Evolutionary conservation across 169 alveolate species (phyloP), one percentile per base, ranked within the genome.

Genomic region (Eimeria praecox): DNA sequence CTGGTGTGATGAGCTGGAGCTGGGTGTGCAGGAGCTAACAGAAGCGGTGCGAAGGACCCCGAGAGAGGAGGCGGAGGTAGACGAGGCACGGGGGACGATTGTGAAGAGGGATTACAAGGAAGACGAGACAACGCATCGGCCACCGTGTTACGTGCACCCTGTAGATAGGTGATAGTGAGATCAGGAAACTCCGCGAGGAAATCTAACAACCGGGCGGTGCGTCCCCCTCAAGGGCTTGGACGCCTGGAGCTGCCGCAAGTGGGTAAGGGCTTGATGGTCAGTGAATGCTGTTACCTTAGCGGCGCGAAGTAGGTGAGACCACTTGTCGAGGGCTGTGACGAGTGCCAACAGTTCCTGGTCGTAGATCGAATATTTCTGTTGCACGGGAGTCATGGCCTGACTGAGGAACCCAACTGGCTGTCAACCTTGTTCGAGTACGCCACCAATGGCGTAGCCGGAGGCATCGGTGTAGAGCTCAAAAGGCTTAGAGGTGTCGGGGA

Each of bases 401-500:
- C 88, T 78, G 27, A 46, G 66, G 88, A 44, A 78, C 46, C 88
- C 62, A n/a, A 78, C 27, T 40, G 88, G 42, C 42, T 27, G 1
- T 46, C 66, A 62, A 9, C 9, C 88, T 44, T 49, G 88, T 16
- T 40, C 66, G 18, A n/a, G 87, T 22, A 69, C 80, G 49, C 27
- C 87, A 40, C 59, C 87, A 1, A 24, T 18, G 66, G 88, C 88
- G 44, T 44, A 78, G 42, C 66, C 88, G 20, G 64, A 44, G 27
- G 88, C 88, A n/a, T 77, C 54, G 59, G 86, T n/a, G 35, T 75
- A 44, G 38, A 75, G 20, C 33, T 75, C 59, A 27, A 71, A 71
- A 40, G 90, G 90, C 69, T 80, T 80, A 20, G 33, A 46, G 42
- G 90, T 80, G 59, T 80, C 69, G 4, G 71, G 90, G 20, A 80